Evolutionary conservation across 1,139 yeast species (phyloP), one percentile per base, ranked within the genome.

Genomic region (Candida glucosophila): DNA sequence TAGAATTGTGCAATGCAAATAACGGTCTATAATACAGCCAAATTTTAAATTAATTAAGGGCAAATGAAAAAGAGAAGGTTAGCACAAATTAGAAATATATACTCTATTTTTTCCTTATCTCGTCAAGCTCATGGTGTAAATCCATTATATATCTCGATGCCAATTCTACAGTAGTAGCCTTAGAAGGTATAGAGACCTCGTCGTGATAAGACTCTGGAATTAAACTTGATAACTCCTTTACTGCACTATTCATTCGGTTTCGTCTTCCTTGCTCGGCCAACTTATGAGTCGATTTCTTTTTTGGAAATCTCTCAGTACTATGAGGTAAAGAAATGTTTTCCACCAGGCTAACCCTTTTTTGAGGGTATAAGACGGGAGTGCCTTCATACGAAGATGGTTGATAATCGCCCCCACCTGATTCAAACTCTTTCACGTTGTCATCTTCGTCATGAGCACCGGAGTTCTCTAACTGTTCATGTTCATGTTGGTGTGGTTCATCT

Each of bases 251-350:
- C 78, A 90, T 79, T 37, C 98, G 64, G 49, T 88, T 86, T 41
- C 98, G 70, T 32, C 98, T 66, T 7, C 95, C 97, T 52, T 90
- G 96, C 53, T 90, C 98, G 0, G 98, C 97, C 15, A 83, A 66
- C 47, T 90, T 88, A 52, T 90, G 98, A 14, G 82, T 77, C 4
- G 90, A 80, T 40, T 77, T 77, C 47, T 79, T 77, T 15, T 68
- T 61, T 0, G 66, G 49, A 3, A 52, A 52, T 32, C 49, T 55
- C 28, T 52, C 57, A 4, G 33, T 25, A 15, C 26, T 26, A n/a
- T n/a, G n/a, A n/a, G n/a, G n/a, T n/a, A n/a, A n/a, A n/a, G n/a
- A n/a, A n/a, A n/a, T n/a, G n/a, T n/a, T n/a, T n/a, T n/a, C n/a
- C n/a, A n/a, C n/a, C n/a, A n/a, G n/a, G n/a, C n/a, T n/a, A n/a